A percentile compares a stretch with the other conserved stretches of the same genome.
phyloP scores from a whole-genome alignment of 805 yeast species.

The Schizosaccharomyces osmophilus region DNA sequence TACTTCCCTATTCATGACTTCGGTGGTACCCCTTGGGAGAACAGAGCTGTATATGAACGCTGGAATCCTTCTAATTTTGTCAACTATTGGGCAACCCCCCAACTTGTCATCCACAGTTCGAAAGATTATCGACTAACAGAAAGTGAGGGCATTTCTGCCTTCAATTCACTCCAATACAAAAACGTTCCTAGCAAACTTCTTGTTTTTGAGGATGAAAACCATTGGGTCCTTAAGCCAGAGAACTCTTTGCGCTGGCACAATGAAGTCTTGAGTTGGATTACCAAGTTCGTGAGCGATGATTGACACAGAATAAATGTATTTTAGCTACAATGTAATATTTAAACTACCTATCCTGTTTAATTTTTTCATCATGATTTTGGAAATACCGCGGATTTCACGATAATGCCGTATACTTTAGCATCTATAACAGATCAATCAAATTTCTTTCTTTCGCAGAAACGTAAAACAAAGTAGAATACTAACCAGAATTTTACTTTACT shows the following conservation, averaged over 20 bases:
- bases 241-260: slow-evolving; percentile 11
- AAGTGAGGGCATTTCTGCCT: slow-evolving; percentile 11
- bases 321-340: too few species aligned
- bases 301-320: too few species aligned
- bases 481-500: too few species aligned
- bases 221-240: slow-evolving; percentile 12
- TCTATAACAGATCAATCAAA: too few species aligned
- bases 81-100: slow-evolving; percentile 11
- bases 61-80: slow-evolving; percentile 10
- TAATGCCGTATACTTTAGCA: too few species aligned
- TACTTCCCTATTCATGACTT: slow-evolving; percentile 11
- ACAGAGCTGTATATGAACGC: slow-evolving; percentile 8
- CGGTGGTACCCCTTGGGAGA: slow-evolving; percentile 10
- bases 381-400: too few species aligned
- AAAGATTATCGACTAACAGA: slow-evolving; percentile 11
- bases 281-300: neutral
- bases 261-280: slow-evolving; percentile 9
- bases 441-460: too few species aligned
- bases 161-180: slow-evolving; percentile 9
- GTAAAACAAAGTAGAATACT: too few species aligned
- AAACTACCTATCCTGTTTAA: too few species aligned
- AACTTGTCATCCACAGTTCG: slow-evolving; percentile 10
- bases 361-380: too few species aligned
- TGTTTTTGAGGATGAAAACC: slow-evolving; percentile 8
- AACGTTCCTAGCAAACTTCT: slow-evolving; percentile 10